These are phyloP conservation scores for Strigomonas culicis DNA, from an alignment of 208 protist species.

Conservation along the genomic window DNA sequence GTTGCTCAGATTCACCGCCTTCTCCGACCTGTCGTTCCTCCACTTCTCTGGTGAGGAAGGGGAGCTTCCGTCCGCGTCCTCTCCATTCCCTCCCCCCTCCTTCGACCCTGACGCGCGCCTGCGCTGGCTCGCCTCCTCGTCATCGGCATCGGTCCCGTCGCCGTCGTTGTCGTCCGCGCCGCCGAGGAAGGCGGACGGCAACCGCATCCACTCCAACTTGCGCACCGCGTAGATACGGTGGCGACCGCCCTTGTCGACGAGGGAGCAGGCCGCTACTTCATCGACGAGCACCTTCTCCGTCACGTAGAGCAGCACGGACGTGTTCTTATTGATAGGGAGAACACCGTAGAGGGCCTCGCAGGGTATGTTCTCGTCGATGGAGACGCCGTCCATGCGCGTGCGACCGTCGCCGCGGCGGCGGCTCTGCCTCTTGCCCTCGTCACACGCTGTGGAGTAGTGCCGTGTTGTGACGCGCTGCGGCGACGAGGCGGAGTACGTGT, in stretches of 20 bases:
- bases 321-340: conserved; percentile 34
- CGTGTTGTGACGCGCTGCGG: too few species aligned
- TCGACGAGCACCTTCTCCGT: conserved; percentile 30
- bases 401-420: conserved; percentile 5
- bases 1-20: too few species aligned
- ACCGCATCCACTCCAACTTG: conserved; percentile 40
- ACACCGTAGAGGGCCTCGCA: conserved; percentile 75
- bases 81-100: too few species aligned
- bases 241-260: not conserved
- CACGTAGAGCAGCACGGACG: conserved; percentile 68
- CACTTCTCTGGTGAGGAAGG: too few species aligned
- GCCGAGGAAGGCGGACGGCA: conserved; percentile 22
- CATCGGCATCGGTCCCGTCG: too few species aligned
- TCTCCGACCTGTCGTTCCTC: too few species aligned
- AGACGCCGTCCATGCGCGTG: conserved; percentile 1
- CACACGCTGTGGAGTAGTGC: not conserved
- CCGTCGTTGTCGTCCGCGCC: not conserved
- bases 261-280: too few species aligned
- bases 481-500: too few species aligned
- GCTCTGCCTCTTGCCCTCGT: not conserved
- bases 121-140: too few species aligned
- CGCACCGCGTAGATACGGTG: conserved; percentile 56
- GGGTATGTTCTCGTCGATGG: conserved; percentile 18
- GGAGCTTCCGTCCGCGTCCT: too few species aligned
- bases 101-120: too few species aligned